Percentiles rank a stretch among this genome's conserved stretches.
phyloP scores from a whole-genome alignment of 495 filamentous ascomycete species.

The Aspergillus sparsus region DNA sequence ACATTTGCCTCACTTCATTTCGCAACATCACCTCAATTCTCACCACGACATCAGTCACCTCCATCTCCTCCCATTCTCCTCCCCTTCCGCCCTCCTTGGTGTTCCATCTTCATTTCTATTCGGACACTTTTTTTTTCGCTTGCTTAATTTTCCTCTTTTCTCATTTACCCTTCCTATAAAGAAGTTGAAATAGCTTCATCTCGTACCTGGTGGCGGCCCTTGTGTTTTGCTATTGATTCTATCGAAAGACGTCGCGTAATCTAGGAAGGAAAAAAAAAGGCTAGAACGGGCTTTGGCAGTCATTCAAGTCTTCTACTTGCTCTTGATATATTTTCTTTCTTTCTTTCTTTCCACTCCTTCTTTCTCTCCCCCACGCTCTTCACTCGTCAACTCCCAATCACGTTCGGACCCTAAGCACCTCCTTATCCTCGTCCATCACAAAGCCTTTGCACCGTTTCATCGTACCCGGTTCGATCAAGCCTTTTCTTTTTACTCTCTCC shows the following conservation, averaged over 20 bases:
- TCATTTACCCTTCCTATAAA: constrained; percentile 3
- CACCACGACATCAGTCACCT: constrained; percentile 26
- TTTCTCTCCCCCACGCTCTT: constrained; percentile 22
- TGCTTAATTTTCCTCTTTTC: neutral
- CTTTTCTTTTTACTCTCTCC: constrained; percentile 21
- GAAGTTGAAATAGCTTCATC: neutral
- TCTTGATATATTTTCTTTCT: constrained; percentile 18
- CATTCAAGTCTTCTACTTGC: constrained; percentile 20
- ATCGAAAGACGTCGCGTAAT: constrained; percentile 22
- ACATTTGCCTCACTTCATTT: constrained; percentile 28
- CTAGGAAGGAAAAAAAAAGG: constrained; percentile 21
- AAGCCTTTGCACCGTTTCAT: constrained; percentile 26
- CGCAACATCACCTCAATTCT: constrained; percentile 30
- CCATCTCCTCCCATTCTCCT: constrained; percentile 18
- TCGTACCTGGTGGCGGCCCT: constrained; percentile 5
- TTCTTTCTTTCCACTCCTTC: constrained; percentile 18
- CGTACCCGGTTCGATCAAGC: constrained; percentile 30
- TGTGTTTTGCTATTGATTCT: constrained; percentile 18
- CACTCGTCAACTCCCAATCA: constrained; percentile 25
- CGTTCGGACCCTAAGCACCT: constrained; percentile 27
- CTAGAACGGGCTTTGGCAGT: constrained; percentile 21
- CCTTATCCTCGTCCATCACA: constrained; percentile 28
- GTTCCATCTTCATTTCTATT: constrained; percentile 3
- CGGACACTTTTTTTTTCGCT: neutral
- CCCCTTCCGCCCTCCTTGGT: constrained; percentile 18